Evolutionary conservation across 257 asterid species (phyloP), one percentile per base, ranked within the genome.

Genomic region (Solanum infundibuliforme): DNA sequence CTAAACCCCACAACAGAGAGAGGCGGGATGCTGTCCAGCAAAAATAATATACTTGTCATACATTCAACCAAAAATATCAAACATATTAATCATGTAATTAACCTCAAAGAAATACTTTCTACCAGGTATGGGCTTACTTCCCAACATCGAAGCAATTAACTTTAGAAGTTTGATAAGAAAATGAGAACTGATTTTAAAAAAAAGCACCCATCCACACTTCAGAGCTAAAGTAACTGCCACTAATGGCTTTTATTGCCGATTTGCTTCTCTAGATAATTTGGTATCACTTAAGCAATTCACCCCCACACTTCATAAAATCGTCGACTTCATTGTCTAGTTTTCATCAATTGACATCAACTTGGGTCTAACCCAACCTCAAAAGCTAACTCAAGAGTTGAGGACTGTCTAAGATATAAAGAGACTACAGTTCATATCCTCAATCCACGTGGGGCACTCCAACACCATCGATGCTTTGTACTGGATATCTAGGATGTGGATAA

Each of bases 1-100:
- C 97, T 94, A 16, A 92, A 93, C 81, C 99, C 99, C 89, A 96
- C 98, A 60, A 94, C 98, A 58, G 99, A 96, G 52, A 97, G 95
- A 71, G 99, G 98, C 6, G 99, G 99, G 91, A 97, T 96, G 95
- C 99, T 97, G 98, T 86, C 86, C 90, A 92, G 89, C 81, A 91
- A 88, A 91, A 79, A 41, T 79, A 43, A 79, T 60, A 25, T 77
- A 48, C 38, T 27, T 79, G 84, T 79, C 25, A 79, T 79, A 2
- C 9, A 79, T 12, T 29, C 38, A 79, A 43, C 85, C 85, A 79
- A 79, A 27, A 43, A 27, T 14, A 0, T 27, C 29, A 82, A 48
- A 82, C 69, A 52, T 48, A 29, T 5, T 82, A 48, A 48, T 48
- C 29, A 14, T 43, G 85, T 27, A 66, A 16, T 43, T 79, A 79